These are phyloP conservation scores for Scutellaria minor DNA, from an alignment of 257 asterid genomes.

Conservation along the genomic window DNA sequence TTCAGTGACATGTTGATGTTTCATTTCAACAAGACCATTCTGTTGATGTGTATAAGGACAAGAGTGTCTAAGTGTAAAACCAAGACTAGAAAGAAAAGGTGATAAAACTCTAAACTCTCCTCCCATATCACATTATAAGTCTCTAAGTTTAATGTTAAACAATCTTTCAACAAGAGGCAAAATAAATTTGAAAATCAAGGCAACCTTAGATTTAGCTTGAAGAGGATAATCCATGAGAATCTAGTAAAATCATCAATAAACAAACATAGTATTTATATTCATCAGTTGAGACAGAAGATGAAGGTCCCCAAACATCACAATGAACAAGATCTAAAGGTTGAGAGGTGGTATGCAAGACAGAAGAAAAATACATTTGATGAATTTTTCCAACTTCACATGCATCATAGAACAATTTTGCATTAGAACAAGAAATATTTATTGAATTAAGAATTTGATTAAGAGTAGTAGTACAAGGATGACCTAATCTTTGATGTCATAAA, in stretches of 20 bases:
- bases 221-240: neutral
- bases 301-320: no score
- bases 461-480: neutral
- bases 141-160: neutral
- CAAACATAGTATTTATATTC: neutral
- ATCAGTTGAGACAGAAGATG: neutral
- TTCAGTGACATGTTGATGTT: no score
- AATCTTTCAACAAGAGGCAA: neutral
- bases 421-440: neutral
- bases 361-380: neutral
- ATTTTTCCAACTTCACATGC: neutral
- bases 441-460: no score
- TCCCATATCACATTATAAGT: no score
- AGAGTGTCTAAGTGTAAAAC: neutral
- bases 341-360: neutral
- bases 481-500: neutral
- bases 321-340: neutral
- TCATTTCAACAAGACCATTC: no score
- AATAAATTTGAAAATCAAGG: neutral
- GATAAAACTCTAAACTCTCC: neutral
- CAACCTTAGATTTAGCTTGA: neutral
- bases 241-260: slow-evolving; percentile 6
- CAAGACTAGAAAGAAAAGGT: neutral
- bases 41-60: no score
- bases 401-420: neutral